Evolutionary conservation across 2,329 filamentous ascomycete genomes (phyloP).

Genomic region (Alternaria viburni): DNA sequence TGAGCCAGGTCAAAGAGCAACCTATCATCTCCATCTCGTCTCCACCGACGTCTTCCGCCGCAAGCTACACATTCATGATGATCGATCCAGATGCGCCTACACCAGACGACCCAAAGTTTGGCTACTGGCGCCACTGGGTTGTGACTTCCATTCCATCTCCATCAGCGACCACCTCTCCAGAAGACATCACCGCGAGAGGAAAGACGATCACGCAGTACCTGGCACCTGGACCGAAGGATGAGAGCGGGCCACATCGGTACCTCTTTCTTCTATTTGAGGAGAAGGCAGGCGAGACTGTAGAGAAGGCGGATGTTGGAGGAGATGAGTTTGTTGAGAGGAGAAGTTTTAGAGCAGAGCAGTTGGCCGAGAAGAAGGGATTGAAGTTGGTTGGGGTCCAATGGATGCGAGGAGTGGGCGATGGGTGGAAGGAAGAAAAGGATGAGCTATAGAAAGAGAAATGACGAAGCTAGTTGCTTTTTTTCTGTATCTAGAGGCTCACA

Average conservation of each 20-base stretch:
- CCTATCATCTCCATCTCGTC: constrained; percentile 39
- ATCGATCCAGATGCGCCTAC: constrained; percentile 64
- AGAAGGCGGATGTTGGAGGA: constrained; percentile 40
- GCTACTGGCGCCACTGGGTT: constrained; percentile 64
- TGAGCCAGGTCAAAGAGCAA: constrained; percentile 36
- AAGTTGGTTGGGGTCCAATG: constrained; percentile 44
- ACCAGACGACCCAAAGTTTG: constrained; percentile 61
- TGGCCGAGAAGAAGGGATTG: constrained; percentile 32
- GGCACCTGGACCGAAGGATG: constrained; percentile 44
- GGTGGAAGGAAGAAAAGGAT: constrained; percentile 34
- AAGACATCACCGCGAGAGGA: constrained; percentile 18
- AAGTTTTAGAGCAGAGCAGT: constrained; percentile 34
- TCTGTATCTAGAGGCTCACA: too few species aligned
- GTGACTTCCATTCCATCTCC: constrained; percentile 32
- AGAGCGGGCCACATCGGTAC: constrained; percentile 45
- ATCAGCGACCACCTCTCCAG: background rate
- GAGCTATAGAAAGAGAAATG: constrained; percentile 9
- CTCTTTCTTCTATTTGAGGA: constrained; percentile 41
- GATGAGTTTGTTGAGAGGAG: constrained; percentile 47
- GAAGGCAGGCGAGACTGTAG: constrained; percentile 23
- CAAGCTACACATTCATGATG: constrained; percentile 57
- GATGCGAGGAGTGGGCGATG: constrained; percentile 48
- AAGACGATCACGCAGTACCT: constrained; percentile 40
- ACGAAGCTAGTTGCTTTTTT: too few species aligned
- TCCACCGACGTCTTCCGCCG: constrained; percentile 14